These are phyloP conservation scores for Westerdykella aurantiaca DNA, from an alignment of 2,329 filamentous ascomycete species.

Conservation along the genomic window DNA sequence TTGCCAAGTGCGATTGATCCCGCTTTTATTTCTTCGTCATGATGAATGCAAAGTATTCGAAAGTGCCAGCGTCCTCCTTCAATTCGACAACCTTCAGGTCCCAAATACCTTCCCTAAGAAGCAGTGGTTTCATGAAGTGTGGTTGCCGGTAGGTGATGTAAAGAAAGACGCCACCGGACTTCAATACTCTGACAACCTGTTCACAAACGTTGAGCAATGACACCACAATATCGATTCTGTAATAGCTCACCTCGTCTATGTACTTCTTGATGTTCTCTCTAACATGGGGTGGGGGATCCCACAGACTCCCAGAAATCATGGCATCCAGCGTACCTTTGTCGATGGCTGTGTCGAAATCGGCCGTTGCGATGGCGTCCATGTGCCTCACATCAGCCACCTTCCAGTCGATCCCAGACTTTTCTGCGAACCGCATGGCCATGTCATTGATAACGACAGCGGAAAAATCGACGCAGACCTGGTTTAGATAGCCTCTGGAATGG, in stretches of 20 bases:
- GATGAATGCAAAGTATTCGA: constrained; percentile 20
- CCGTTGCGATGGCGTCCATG: constrained; percentile 40
- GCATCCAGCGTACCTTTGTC: constrained; percentile 54
- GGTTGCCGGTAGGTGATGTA: constrained; percentile 40
- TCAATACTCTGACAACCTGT: constrained; percentile 45
- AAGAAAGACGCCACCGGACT: constrained; percentile 45
- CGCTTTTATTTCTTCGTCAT: constrained; percentile 5
- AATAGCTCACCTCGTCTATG: constrained; percentile 43
- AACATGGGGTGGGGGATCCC: constrained; percentile 49
- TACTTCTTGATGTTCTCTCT: constrained; percentile 46
- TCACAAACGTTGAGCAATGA: not conserved
- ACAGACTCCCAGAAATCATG: constrained; percentile 52
- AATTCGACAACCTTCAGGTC: constrained; percentile 17
- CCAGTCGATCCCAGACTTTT: constrained; percentile 45
- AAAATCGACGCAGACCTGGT: constrained; percentile 54
- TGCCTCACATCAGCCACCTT: constrained; percentile 47
- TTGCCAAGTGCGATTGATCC: not conserved
- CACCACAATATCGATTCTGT: not conserved
- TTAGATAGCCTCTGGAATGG: constrained; percentile 51
- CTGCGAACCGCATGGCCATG: constrained; percentile 45
- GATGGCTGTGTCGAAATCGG: constrained; percentile 51
- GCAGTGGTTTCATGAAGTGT: constrained; percentile 26
- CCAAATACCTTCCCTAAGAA: constrained; percentile 20
- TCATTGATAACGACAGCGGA: constrained; percentile 48
- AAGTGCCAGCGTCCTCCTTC: constrained; percentile 15